phyloP scores from a whole-genome alignment of 1,139 yeast genomes.

The Hansenula sp. region DNA sequence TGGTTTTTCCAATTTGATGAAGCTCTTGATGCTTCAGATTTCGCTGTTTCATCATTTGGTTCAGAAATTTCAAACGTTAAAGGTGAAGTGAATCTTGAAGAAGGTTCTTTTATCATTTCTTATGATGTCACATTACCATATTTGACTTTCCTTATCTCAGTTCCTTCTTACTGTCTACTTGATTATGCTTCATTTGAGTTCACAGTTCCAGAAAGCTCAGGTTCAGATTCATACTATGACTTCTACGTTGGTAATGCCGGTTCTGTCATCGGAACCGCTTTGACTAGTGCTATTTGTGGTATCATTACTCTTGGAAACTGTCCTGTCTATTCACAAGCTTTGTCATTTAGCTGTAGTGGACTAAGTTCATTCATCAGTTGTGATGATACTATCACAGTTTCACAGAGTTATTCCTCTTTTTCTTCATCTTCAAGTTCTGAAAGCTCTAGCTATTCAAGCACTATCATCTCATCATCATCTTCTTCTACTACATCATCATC shows the following conservation, averaged over 20 bases:
- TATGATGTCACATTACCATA: slow-evolving; percentile 5
- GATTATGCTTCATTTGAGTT: slow-evolving; percentile 13
- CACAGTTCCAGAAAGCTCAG: not conserved
- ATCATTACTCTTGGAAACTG: slow-evolving; percentile 2
- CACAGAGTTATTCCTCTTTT: not conserved
- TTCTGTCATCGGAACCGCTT: slow-evolving; percentile 1
- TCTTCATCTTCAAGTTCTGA: not conserved
- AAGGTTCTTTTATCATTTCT: slow-evolving; percentile 10
- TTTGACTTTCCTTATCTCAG: slow-evolving; percentile 1
- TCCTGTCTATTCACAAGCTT: slow-evolving; percentile 1
- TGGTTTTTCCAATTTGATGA: slow-evolving; percentile 16
- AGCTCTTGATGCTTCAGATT: slow-evolving; percentile 7
- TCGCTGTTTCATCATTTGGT: slow-evolving; percentile 9
- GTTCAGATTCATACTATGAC: slow-evolving; percentile 9
- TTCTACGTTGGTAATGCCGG: slow-evolving; percentile 9
- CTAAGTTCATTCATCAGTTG: not conserved
- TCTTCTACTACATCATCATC: not conserved
- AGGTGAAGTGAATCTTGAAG: slow-evolving; percentile 14
- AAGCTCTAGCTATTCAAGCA: not conserved
- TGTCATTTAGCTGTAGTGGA: not conserved
- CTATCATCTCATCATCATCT: too few relatives aligned
- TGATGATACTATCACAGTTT: not conserved
- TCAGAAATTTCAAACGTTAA: slow-evolving; percentile 4
- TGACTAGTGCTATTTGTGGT: not conserved
- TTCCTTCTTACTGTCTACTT: slow-evolving; percentile 8